Evolutionary conservation across 805 yeast species (phyloP).

Genomic region (Yarrowia sp.): DNA sequence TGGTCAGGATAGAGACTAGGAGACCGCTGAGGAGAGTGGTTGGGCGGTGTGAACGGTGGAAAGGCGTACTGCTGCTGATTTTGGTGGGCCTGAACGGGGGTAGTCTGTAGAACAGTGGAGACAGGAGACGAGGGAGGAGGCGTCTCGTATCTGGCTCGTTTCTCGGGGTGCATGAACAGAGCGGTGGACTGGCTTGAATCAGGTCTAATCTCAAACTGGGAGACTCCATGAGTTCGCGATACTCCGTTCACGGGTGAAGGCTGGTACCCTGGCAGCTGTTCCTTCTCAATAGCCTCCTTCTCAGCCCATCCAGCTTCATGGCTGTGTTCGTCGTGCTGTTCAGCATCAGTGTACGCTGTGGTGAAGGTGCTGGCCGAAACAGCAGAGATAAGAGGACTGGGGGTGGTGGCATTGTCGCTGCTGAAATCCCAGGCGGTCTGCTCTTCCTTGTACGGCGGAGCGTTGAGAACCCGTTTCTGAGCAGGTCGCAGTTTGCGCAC

Average conservation of each 20-base stretch:
- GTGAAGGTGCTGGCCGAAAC: constrained; percentile 12
- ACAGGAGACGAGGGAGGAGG: constrained; percentile 13
- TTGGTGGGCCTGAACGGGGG: background rate
- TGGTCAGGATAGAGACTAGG: constrained; percentile 12
- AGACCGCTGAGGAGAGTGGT: constrained; percentile 2
- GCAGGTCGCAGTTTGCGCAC: constrained; percentile 15
- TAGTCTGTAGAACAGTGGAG: constrained; percentile 9
- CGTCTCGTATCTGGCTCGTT: constrained; percentile 1
- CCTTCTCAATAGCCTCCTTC: background rate
- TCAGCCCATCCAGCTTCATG: background rate
- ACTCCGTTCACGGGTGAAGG: background rate
- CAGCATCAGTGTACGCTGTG: constrained; percentile 13
- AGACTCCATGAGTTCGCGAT: background rate
- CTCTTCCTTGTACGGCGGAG: constrained; percentile 20
- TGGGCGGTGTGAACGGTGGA: constrained; percentile 17
- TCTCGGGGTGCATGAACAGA: background rate
- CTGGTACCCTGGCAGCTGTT: background rate
- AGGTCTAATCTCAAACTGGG: constrained; percentile 6
- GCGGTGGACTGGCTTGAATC: constrained; percentile 18
- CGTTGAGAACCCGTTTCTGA: constrained; percentile 18
- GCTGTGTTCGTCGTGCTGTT: background rate
- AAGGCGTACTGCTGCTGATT: background rate
- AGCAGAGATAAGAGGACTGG: constrained; percentile 3
- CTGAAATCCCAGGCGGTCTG: constrained; percentile 31
- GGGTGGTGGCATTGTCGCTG: background rate